These are phyloP conservation scores for Sarocladium oryzae DNA, from an alignment of 2,329 filamentous ascomycete genomes.

Conservation along the genomic window DNA sequence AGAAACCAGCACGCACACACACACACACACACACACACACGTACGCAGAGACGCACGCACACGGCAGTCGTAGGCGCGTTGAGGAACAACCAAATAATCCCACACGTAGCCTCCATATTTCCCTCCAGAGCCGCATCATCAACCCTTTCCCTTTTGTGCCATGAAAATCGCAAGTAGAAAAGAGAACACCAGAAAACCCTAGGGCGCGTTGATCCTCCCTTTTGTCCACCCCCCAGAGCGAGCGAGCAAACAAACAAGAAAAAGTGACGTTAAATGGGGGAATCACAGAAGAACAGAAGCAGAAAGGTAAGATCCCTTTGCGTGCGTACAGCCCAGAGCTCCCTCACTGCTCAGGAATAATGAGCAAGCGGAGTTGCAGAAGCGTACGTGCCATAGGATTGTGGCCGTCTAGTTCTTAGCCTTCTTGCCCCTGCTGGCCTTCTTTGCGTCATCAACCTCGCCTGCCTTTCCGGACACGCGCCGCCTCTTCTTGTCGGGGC, in stretches of 20 bases:
- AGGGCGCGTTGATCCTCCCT: background rate
- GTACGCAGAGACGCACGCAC: no score
- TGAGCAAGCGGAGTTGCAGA: background rate
- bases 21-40: no score
- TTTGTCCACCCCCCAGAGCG: no score
- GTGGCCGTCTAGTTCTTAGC: constrained; percentile 29
- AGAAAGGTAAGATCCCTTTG: background rate
- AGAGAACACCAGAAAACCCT: constrained; percentile 1
- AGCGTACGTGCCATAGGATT: constrained; percentile 11
- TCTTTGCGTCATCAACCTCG: constrained; percentile 52
- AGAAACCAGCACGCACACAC: background rate
- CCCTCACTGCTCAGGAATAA: background rate
- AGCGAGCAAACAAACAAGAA: background rate
- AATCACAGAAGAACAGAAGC: constrained; percentile 2
- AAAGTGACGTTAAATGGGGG: background rate
- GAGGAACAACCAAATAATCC: background rate
- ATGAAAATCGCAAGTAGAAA: background rate
- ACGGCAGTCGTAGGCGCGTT: background rate
- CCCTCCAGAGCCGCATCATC: background rate
- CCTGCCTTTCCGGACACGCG: constrained; percentile 49
- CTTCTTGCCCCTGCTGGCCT: constrained; percentile 51
- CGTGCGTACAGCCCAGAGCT: background rate
- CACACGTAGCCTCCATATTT: background rate
- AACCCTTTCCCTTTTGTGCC: background rate
- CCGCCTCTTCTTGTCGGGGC: constrained; percentile 59